Evolutionary conservation across 441 rosid genomes (phyloP).

Genomic region (Syzygium syzygioides): DNA sequence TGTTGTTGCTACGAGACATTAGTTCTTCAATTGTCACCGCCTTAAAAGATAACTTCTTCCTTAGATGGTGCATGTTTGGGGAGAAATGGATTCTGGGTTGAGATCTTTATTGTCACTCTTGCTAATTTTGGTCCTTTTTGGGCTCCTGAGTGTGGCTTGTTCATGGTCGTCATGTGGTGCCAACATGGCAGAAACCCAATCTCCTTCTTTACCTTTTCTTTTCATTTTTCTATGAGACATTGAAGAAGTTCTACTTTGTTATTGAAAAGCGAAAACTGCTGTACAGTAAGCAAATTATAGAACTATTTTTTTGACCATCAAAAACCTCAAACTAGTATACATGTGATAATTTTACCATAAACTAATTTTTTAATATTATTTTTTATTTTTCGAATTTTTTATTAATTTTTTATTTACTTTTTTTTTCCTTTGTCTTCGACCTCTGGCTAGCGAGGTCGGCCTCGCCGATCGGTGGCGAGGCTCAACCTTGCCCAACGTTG

Average conservation of each 20-base stretch:
- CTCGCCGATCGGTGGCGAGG: too few species aligned
- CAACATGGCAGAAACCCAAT: neutral
- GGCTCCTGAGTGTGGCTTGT: neutral
- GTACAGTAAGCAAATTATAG: neutral
- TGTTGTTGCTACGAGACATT: neutral
- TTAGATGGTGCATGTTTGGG: neutral
- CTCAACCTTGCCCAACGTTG: too few species aligned
- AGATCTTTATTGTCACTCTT: neutral
- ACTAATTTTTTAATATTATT: too few species aligned
- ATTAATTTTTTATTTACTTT: too few species aligned
- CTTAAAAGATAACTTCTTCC: neutral
- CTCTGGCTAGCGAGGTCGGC: too few species aligned
- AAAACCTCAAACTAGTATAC: too few species aligned
- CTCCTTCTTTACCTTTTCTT: neutral
- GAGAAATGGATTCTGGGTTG: neutral
- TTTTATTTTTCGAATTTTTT: too few species aligned
- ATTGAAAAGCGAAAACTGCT: accelerated
- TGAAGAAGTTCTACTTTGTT: neutral
- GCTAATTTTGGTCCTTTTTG: neutral
- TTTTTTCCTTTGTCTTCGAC: too few species aligned
- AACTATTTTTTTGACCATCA: too few species aligned
- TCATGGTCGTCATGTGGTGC: neutral
- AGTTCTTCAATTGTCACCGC: neutral
- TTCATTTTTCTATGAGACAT: neutral
- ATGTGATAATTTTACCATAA: too few species aligned